phyloP scores from a whole-genome alignment of 352 stramenopile species.

The Porosira glacialis region DNA sequence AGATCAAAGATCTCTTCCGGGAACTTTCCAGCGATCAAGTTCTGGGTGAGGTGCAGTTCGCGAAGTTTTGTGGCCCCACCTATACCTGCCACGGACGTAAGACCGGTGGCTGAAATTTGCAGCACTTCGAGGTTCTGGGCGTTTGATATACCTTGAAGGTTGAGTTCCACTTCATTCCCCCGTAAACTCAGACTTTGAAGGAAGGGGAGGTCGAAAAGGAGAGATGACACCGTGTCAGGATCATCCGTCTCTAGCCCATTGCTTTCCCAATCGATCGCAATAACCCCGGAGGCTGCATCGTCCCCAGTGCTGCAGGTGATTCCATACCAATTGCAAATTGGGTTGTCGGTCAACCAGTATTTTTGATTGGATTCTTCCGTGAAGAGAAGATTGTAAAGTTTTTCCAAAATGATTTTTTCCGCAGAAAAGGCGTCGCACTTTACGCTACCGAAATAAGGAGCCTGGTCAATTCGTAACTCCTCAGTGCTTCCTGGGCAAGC shows the following conservation, averaged over 20 bases:
- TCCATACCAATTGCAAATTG: conserved; percentile 71
- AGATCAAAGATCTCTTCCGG: conserved; percentile 68
- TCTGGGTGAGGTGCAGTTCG: conserved; percentile 55
- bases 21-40: conserved; percentile 52
- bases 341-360: conserved; percentile 41
- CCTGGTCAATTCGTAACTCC: conserved; percentile 13
- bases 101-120: conserved; percentile 49
- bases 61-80: conserved; percentile 51
- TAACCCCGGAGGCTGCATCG: conserved; percentile 35
- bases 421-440: conserved; percentile 40
- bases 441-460: conserved; percentile 52
- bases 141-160: conserved; percentile 41
- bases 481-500: conserved; percentile 33
- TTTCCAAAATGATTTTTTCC: conserved; percentile 45
- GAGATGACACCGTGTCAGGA: conserved; percentile 36
- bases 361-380: conserved; percentile 31
- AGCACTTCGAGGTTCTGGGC: conserved; percentile 39
- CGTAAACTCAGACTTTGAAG: conserved; percentile 46
- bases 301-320: conserved; percentile 62
- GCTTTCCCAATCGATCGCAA: conserved; percentile 49
- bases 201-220: conserved; percentile 50
- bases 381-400: conserved; percentile 48
- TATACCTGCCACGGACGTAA: conserved; percentile 46
- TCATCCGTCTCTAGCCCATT: conserved; percentile 41
- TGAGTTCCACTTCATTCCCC: conserved; percentile 51